A percentile compares a stretch with the other conserved stretches of the same genome.
Evolutionary conservation across 2,329 filamentous ascomycete species (phyloP).

Genomic region (Arachnopeziza araneosa): DNA sequence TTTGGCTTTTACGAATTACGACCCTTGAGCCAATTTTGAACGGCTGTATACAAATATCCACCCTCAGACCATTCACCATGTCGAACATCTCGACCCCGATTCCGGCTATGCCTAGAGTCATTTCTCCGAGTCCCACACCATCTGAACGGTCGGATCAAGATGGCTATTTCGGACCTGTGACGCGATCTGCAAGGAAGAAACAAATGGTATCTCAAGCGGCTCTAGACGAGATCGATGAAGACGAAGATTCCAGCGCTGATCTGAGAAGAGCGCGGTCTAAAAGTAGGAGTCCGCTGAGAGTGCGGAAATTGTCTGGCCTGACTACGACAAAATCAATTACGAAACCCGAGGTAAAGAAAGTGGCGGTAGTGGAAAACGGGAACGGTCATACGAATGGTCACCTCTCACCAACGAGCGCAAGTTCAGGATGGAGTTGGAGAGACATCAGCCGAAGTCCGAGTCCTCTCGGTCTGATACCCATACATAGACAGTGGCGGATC

Average conservation of each 20-base stretch:
- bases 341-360: slow-evolving; percentile 17
- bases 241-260: slow-evolving; percentile 32
- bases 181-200: slow-evolving; percentile 65
- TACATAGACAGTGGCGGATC: slow-evolving; percentile 84
- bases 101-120: slow-evolving; percentile 78
- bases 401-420: slow-evolving; percentile 58
- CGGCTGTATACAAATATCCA: slow-evolving; percentile 50
- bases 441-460: slow-evolving; percentile 89
- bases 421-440: slow-evolving; percentile 63
- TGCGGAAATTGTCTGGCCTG: slow-evolving; percentile 47
- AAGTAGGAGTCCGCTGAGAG: slow-evolving; percentile 32
- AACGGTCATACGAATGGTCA: slow-evolving; percentile 45
- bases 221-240: slow-evolving; percentile 53
- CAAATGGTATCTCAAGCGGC: slow-evolving; percentile 51
- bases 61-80: slow-evolving; percentile 53
- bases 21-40: slow-evolving; percentile 46
- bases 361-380: slow-evolving; percentile 29
- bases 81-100: slow-evolving; percentile 42
- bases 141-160: slow-evolving; percentile 52
- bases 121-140: slow-evolving; percentile 78
- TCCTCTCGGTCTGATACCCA: slow-evolving; percentile 88
- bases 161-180: slow-evolving; percentile 68
- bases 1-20: slow-evolving; percentile 44
- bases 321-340: slow-evolving; percentile 42
- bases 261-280: slow-evolving; percentile 28